These are phyloP conservation scores for Globisporangium echinulatum DNA, from an alignment of 352 stramenopile species.

Conservation along the genomic window DNA sequence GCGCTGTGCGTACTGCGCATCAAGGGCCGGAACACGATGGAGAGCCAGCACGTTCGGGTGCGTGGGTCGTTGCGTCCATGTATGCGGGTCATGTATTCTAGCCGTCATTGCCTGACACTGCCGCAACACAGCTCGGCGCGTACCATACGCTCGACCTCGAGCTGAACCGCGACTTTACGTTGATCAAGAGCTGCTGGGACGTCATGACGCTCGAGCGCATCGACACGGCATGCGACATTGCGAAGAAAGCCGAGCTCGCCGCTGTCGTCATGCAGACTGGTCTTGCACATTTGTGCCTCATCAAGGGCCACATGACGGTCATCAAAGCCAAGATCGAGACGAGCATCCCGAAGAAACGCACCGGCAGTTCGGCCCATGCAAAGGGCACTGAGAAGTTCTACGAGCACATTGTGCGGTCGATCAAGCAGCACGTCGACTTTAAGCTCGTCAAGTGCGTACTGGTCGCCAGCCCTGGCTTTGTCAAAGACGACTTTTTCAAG, in stretches of 20 bases:
- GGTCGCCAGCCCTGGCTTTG: constrained; percentile 93
- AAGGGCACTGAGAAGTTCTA: constrained; percentile 96
- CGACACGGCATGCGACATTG: constrained; percentile 92
- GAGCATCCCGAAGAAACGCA: constrained; percentile 96
- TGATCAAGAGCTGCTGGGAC: constrained; percentile 97
- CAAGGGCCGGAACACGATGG: constrained; percentile 91
- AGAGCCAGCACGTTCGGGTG: constrained; percentile 94
- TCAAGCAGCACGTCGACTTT: constrained; percentile 96
- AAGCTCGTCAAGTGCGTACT: constrained; percentile 95
- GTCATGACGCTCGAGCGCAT: constrained; percentile 96
- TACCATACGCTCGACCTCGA: constrained; percentile 98
- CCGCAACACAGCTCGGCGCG: constrained; percentile 83
- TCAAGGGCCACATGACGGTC: constrained; percentile 96
- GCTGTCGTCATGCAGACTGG: constrained; percentile 96
- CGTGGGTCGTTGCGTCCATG: constrained; percentile 1
- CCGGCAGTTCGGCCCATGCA: constrained; percentile 89
- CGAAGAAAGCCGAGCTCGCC: constrained; percentile 93
- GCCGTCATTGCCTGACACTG: background rate
- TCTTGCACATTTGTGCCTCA: constrained; percentile 96
- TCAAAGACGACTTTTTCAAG: constrained; percentile 98
- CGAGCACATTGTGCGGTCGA: constrained; percentile 93
- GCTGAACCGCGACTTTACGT: constrained; percentile 94
- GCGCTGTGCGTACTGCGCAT: constrained; percentile 90
- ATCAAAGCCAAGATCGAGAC: constrained; percentile 93
- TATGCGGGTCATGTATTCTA: background rate